A percentile compares a stretch with the other conserved stretches of the same genome.
These are phyloP conservation scores for Tolypocladium nubicola DNA, from an alignment of 2,329 filamentous ascomycete genomes.

Conservation along the genomic window DNA sequence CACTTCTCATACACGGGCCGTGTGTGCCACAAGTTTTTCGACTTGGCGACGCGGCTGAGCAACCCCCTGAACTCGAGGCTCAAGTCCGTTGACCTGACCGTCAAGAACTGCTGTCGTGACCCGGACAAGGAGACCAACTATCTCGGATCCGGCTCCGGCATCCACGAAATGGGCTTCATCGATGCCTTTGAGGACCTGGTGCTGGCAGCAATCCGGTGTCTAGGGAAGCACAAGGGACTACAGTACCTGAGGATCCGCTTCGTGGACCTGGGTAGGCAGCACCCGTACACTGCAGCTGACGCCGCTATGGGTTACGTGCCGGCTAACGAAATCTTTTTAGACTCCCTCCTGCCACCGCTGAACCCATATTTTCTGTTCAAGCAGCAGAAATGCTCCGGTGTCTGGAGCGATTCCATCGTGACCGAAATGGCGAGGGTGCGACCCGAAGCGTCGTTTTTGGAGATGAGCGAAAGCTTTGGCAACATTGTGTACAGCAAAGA, in stretches of 20 bases:
- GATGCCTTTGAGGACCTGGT: conserved; percentile 60
- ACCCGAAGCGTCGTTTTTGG: conserved; percentile 47
- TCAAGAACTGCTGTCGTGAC: conserved; percentile 63
- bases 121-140: conserved; percentile 37
- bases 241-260: conserved; percentile 61
- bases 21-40: conserved; percentile 60
- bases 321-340: conserved; percentile 26
- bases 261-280: conserved; percentile 52
- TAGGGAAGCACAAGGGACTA: conserved; percentile 48
- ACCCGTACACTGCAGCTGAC: neutral
- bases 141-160: conserved; percentile 57
- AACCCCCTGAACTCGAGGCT: conserved; percentile 40
- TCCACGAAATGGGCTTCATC: conserved; percentile 64
- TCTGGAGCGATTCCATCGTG: conserved; percentile 63
- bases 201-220: conserved; percentile 47
- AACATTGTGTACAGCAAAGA: conserved; percentile 49
- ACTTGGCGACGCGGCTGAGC: conserved; percentile 38
- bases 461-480: conserved; percentile 54
- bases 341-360: conserved; percentile 58
- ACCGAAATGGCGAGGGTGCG: conserved; percentile 47
- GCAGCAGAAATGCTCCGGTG: conserved; percentile 51
- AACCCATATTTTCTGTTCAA: conserved; percentile 63
- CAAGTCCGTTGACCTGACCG: conserved; percentile 58
- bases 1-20: conserved; percentile 64
- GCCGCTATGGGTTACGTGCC: neutral